Evolutionary conservation across 208 protist species (phyloP).

Genomic region (Trypanosoma avium): DNA sequence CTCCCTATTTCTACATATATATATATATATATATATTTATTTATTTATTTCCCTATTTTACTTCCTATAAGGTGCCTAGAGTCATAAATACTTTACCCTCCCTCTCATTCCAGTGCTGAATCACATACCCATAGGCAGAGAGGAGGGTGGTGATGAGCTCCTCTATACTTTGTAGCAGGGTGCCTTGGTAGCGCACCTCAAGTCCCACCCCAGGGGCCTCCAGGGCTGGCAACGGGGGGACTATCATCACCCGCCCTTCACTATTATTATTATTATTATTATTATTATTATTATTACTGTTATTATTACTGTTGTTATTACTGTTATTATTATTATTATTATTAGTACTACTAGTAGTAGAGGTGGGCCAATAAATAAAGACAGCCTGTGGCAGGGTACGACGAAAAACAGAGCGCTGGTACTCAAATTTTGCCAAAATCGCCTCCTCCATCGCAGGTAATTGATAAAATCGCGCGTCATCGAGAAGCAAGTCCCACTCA

Average conservation of each 20-base stretch:
- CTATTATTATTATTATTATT: too few relatives aligned
- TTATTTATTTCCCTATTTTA: too few relatives aligned
- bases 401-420: slow-evolving; percentile 55
- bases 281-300: too few relatives aligned
- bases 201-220: slow-evolving; percentile 24
- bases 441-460: slow-evolving; percentile 38
- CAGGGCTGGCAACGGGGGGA: slow-evolving; percentile 46
- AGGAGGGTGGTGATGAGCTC: slow-evolving; percentile 60
- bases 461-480: slow-evolving; percentile 47
- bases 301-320: too few relatives aligned
- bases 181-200: slow-evolving; percentile 27
- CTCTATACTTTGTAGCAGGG: slow-evolving; percentile 49
- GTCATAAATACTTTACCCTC: slow-evolving; percentile 55
- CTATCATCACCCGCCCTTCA: too few relatives aligned
- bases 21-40: too few relatives aligned
- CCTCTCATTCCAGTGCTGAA: slow-evolving; percentile 65
- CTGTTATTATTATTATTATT: too few relatives aligned
- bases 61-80: slow-evolving; percentile 21
- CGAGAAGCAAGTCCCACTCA: slow-evolving; percentile 69
- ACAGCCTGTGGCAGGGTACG: slow-evolving; percentile 61
- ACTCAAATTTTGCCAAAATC: slow-evolving; percentile 53
- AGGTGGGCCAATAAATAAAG: slow-evolving; percentile 55
- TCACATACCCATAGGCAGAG: slow-evolving; percentile 56
- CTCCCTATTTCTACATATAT: too few relatives aligned
- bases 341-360: background rate